phyloP scores from a whole-genome alignment of 352 stramenopile species.

The Globisporangium apiculatum region DNA sequence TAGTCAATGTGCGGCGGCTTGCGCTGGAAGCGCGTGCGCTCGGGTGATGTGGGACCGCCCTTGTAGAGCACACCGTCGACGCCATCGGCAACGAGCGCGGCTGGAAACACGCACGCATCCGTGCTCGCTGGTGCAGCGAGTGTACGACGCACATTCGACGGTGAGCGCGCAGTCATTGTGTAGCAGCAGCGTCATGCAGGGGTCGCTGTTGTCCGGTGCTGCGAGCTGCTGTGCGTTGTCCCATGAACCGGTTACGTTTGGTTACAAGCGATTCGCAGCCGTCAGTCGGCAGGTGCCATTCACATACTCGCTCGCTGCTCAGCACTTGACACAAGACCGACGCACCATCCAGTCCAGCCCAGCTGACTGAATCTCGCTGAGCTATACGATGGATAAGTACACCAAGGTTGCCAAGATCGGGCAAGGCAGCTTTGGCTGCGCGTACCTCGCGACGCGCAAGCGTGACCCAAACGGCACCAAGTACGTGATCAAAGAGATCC shows the following conservation, averaged over 20 bases:
- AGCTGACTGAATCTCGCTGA: too few relatives aligned
- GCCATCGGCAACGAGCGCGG: constrained; percentile 15
- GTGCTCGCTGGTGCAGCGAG: not conserved
- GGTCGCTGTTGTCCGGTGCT: too few relatives aligned
- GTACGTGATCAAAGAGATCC: constrained; percentile 71
- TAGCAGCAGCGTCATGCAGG: too few relatives aligned
- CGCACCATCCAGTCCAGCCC: too few relatives aligned
- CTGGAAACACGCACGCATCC: constrained; percentile 16
- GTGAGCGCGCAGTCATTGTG: too few relatives aligned
- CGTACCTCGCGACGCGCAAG: constrained; percentile 55
- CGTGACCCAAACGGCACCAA: constrained; percentile 24
- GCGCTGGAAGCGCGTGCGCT: constrained; percentile 27
- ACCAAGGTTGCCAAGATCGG: constrained; percentile 71
- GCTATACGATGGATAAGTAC: constrained; percentile 62
- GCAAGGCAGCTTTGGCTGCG: constrained; percentile 61
- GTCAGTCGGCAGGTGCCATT: too few relatives aligned
- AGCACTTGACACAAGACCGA: too few relatives aligned
- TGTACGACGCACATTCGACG: not conserved
- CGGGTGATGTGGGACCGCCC: constrained; percentile 10
- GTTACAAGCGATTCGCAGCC: too few relatives aligned
- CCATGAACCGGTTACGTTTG: too few relatives aligned
- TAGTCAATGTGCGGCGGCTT: constrained; percentile 57
- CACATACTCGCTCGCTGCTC: too few relatives aligned
- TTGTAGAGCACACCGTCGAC: constrained; percentile 50
- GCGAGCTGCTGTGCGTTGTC: too few relatives aligned